phyloP scores from a whole-genome alignment of 2,329 filamentous ascomycete genomes.

The Aspergillus calidoustus region DNA sequence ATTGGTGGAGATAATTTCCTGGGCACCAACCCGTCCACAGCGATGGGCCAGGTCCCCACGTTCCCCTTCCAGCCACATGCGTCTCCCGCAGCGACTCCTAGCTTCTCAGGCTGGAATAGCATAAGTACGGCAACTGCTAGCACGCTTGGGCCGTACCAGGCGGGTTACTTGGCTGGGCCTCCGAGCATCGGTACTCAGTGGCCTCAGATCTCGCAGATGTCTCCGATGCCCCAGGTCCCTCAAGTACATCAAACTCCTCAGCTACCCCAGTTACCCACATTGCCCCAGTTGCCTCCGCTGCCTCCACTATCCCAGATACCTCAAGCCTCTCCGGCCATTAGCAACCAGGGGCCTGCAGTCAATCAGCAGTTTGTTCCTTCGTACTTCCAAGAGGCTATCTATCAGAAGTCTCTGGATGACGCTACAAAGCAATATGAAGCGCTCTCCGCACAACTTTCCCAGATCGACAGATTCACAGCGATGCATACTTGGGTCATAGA shows the following conservation, averaged over 20 bases:
- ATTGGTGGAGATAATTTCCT: slow-evolving; percentile 1
- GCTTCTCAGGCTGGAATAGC: slow-evolving; percentile 17
- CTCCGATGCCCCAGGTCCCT: not conserved
- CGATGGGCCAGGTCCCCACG: slow-evolving; percentile 18
- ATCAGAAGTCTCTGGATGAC: slow-evolving; percentile 34
- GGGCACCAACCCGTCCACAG: slow-evolving; percentile 23
- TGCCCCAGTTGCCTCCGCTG: not conserved
- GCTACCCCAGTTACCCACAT: not conserved
- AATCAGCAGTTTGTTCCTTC: slow-evolving; percentile 18
- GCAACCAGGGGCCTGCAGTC: slow-evolving; percentile 11
- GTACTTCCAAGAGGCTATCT: slow-evolving; percentile 20
- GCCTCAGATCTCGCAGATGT: slow-evolving; percentile 4
- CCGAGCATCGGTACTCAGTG: slow-evolving; percentile 6
- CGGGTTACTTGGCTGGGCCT: not conserved
- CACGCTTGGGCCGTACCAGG: slow-evolving; percentile 7
- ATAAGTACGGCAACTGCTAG: slow-evolving; percentile 3
- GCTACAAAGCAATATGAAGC: slow-evolving; percentile 34
- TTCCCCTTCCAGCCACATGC: slow-evolving; percentile 22
- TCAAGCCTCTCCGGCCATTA: slow-evolving; percentile 2
- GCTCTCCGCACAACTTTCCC: slow-evolving; percentile 39
- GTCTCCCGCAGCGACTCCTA: slow-evolving; percentile 14
- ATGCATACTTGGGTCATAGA: slow-evolving; percentile 44
- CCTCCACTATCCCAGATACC: slow-evolving; percentile 7
- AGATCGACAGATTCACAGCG: slow-evolving; percentile 45
- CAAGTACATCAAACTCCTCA: not conserved